Conservation (phyloP, 1,139 yeast genomes). For the Protomyces inundatus region DNA sequence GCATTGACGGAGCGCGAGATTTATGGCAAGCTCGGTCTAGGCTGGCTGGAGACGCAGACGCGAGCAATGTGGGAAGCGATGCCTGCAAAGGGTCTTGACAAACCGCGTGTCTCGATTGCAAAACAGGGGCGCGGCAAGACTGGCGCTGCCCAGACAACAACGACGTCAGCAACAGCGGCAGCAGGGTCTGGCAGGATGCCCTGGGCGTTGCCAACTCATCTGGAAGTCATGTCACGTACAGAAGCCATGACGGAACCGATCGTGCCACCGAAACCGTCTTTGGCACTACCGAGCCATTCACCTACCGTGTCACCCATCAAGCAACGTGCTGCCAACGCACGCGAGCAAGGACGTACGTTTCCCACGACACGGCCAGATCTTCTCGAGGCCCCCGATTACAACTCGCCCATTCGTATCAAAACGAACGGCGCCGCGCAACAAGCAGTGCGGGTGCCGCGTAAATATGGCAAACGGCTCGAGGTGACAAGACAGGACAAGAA, state of each 20-base stretch:
- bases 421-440: neutral
- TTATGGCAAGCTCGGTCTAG: neutral
- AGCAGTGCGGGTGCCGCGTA: slow-evolving; percentile 2
- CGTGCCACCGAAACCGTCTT: slow-evolving; percentile 13
- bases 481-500: neutral
- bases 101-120: slow-evolving; percentile 1
- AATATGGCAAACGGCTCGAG: slow-evolving; percentile 13
- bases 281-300: slow-evolving; percentile 1
- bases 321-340: neutral
- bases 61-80: slow-evolving; percentile 17
- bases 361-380: slow-evolving; percentile 6
- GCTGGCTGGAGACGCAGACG: slow-evolving; percentile 15
- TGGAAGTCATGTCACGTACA: slow-evolving; percentile 3
- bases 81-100: neutral
- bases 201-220: slow-evolving; percentile 6
- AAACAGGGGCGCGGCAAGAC: neutral
- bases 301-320: neutral
- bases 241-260: slow-evolving; percentile 5
- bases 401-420: slow-evolving; percentile 18
- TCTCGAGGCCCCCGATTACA: slow-evolving; percentile 7
- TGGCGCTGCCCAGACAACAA: neutral
- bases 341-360: neutral
- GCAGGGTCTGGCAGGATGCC: neutral
- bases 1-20: neutral
- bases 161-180: neutral